A percentile compares a stretch with the other conserved stretches of the same genome.
Conservation (phyloP, 805 yeast species). For the Dipodascopsis tothii region DNA sequence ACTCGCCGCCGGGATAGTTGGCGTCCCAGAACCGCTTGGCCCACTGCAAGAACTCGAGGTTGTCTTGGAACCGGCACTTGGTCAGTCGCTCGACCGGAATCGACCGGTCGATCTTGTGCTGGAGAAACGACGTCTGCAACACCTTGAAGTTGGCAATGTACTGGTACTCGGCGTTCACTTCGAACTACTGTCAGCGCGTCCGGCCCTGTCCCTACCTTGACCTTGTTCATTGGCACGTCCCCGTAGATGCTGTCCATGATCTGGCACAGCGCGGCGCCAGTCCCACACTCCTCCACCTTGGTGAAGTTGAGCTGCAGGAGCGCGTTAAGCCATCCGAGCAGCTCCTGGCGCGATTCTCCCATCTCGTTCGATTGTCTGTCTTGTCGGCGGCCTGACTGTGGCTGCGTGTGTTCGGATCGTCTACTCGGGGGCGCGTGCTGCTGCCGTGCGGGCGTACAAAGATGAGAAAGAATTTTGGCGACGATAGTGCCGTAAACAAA, state of each 20-base stretch:
- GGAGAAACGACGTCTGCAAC: slow-evolving; percentile 70
- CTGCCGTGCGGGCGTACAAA: too few species aligned
- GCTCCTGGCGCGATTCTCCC: slow-evolving; percentile 77
- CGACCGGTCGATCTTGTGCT: slow-evolving; percentile 60
- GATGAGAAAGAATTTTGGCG: too few species aligned
- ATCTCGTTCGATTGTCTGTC: slow-evolving; percentile 20
- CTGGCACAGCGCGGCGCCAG: slow-evolving; percentile 93
- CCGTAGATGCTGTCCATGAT: slow-evolving; percentile 76
- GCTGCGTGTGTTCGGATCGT: too few species aligned
- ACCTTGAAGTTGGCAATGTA: slow-evolving; percentile 74
- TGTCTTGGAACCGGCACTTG: slow-evolving; percentile 88
- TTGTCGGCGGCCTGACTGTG: too few species aligned
- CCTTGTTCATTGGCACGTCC: slow-evolving; percentile 74
- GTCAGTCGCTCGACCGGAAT: slow-evolving; percentile 75
- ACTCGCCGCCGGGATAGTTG: slow-evolving; percentile 56
- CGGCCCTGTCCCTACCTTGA: slow-evolving; percentile 36
- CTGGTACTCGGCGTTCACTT: slow-evolving; percentile 66
- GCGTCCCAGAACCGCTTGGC: slow-evolving; percentile 75
- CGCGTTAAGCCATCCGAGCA: slow-evolving; percentile 76
- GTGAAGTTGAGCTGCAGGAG: slow-evolving; percentile 56
- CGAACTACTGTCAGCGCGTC: slow-evolving; percentile 35
- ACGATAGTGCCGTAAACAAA: too few species aligned
- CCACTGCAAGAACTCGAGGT: slow-evolving; percentile 92
- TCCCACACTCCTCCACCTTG: slow-evolving; percentile 88
- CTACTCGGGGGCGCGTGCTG: too few species aligned